These are phyloP conservation scores for Hypoxylon fuscum DNA, from an alignment of 495 filamentous ascomycete species.

Conservation along the genomic window DNA sequence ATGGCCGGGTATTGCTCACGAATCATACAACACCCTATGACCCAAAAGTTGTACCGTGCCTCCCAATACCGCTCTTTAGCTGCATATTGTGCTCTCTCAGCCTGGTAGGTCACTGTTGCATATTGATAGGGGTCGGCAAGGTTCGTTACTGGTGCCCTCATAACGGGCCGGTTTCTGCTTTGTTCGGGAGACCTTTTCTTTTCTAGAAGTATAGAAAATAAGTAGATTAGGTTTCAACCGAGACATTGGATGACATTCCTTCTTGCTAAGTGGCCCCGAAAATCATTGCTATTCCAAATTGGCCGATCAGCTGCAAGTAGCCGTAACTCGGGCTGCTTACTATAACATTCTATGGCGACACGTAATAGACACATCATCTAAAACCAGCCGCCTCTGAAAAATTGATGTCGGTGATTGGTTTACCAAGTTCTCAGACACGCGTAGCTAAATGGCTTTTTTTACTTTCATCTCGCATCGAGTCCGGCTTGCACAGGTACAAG, in stretches of 20 bases:
- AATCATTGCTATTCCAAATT: constrained; percentile 13
- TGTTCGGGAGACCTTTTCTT: not conserved
- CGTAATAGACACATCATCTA: constrained; percentile 17
- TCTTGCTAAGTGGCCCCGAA: not conserved
- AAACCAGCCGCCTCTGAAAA: not conserved
- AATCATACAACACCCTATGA: constrained; percentile 4
- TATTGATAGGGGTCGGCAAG: constrained; percentile 22
- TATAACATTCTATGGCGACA: constrained; percentile 24
- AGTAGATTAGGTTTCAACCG: constrained; percentile 6
- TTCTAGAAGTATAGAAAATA: not conserved
- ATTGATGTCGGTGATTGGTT: not conserved
- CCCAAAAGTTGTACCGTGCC: constrained; percentile 1
- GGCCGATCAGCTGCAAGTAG: constrained; percentile 35
- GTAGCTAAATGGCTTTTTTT: constrained; percentile 13
- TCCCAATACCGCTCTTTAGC: not conserved
- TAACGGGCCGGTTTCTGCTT: constrained; percentile 6
- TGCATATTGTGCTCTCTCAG: constrained; percentile 8
- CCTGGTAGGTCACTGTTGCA: constrained; percentile 24
- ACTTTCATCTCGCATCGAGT: constrained; percentile 33
- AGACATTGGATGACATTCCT: constrained; percentile 9
- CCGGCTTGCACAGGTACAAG: not conserved
- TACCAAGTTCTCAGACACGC: not conserved
- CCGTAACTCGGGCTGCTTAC: constrained; percentile 23
- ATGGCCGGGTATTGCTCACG: constrained; percentile 5
- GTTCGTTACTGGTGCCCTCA: constrained; percentile 7